Conservation (phyloP, 345 rosid genomes). For the Gossypium bickii region DNA sequence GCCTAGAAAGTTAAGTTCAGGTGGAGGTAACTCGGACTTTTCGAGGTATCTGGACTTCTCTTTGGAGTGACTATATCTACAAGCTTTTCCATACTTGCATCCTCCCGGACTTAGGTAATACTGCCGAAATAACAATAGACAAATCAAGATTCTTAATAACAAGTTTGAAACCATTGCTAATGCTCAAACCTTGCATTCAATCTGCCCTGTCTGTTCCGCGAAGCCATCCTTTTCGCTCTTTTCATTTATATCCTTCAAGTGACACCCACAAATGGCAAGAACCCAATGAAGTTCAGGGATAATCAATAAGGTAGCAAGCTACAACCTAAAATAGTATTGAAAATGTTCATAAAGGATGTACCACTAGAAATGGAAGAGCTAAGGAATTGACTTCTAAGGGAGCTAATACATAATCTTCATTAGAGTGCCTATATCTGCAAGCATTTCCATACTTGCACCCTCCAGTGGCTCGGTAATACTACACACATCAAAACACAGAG, state of each 20-base stretch:
- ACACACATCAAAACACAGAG: slow-evolving; percentile 6
- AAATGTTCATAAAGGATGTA: not conserved
- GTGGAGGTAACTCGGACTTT: slow-evolving; percentile 4
- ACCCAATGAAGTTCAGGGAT: not conserved
- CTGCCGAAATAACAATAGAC: slow-evolving; percentile 24
- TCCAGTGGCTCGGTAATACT: slow-evolving; percentile 24
- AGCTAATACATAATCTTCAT: slow-evolving; percentile 17
- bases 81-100: slow-evolving; percentile 45
- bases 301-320: not conserved
- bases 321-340: not conserved
- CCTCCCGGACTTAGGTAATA: slow-evolving; percentile 44
- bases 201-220: not conserved
- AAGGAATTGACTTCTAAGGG: slow-evolving; percentile 16
- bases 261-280: slow-evolving; percentile 1
- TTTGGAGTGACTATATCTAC: slow-evolving; percentile 33
- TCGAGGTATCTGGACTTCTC: slow-evolving; percentile 18
- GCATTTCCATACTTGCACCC: slow-evolving; percentile 31
- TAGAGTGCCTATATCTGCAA: slow-evolving; percentile 29
- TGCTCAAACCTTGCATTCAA: slow-evolving; percentile 29
- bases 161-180: not conserved
- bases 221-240: slow-evolving; percentile 16
- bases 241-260: slow-evolving; percentile 12
- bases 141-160: slow-evolving; percentile 6
- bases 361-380: slow-evolving; percentile 22
- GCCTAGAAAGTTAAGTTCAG: slow-evolving; percentile 18